Conservation (phyloP, 805 yeast species). For the Ogataea angusta region DNA sequence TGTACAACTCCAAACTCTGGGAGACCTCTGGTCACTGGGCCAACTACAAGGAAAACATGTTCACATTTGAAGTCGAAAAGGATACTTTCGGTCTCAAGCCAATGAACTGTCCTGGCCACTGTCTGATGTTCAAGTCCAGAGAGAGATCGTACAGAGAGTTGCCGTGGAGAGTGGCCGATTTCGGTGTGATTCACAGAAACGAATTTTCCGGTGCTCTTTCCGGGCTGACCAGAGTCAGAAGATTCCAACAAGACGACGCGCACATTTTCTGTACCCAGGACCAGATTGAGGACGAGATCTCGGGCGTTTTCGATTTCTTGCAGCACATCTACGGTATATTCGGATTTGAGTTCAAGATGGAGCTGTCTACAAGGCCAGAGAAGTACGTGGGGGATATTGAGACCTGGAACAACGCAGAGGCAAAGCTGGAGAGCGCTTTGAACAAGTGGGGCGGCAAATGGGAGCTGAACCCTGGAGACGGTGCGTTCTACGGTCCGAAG, state of each 20-base stretch:
- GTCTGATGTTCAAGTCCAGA: conserved; percentile 85
- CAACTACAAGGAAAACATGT: conserved; percentile 97
- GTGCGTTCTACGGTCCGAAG: conserved; percentile 95
- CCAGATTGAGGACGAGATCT: conserved; percentile 85
- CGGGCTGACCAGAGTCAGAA: conserved; percentile 93
- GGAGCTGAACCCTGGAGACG: conserved; percentile 96
- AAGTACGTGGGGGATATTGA: conserved; percentile 91
- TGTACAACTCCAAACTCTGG: conserved; percentile 97
- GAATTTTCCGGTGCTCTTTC: conserved; percentile 95
- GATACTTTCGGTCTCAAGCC: conserved; percentile 94
- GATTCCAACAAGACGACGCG: conserved; percentile 99
- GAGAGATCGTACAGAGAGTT: conserved; percentile 95
- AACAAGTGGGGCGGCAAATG: conserved; percentile 84
- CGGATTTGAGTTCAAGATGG: conserved; percentile 95
- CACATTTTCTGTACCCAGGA: conserved; percentile 94
- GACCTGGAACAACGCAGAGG: conserved; percentile 92
- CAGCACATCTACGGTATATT: conserved; percentile 83
- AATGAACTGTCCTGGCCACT: conserved; percentile 91
- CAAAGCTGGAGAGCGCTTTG: conserved; percentile 76
- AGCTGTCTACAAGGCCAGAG: conserved; percentile 95
- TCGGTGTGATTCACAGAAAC: conserved; percentile 95
- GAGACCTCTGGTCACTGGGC: conserved; percentile 99
- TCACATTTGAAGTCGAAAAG: conserved; percentile 93
- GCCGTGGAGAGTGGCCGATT: conserved; percentile 99
- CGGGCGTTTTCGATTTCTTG: conserved; percentile 81